Evolutionary conservation across 179 eudicot genomes (phyloP), one percentile per base, ranked within the genome.

Genomic region (Silene vulgaris): DNA sequence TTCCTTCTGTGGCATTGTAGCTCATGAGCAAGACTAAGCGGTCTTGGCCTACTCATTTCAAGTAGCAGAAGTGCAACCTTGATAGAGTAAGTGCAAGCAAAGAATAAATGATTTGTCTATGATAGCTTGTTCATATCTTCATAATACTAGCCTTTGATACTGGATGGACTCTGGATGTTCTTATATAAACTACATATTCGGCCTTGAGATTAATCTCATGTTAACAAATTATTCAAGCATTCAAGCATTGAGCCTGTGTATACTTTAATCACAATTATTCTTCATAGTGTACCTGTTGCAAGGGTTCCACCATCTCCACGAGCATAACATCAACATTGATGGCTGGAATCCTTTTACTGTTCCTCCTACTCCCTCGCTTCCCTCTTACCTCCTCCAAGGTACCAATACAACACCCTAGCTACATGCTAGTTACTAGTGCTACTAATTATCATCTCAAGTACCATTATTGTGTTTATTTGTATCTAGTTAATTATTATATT

Each of bases 101-200:
- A 52, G 59, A 52, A 52, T 52, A 52, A 52, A 52, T 4, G 5
- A 52, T 52, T 52, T 52, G n/a, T 14, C 19, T 4, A 52, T 52
- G 59, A 11, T 52, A 48, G 32, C 21, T 75, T 68, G 57, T 52
- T 76, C 60, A 21, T 76, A 8, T 68, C 23, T 52, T 76, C 60
- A 32, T 76, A 16, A 17, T 65, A 48, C 73, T 67, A 56, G 66
- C 43, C 57, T 67, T 32, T 68, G 78, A 68, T 50, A 17, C 54
- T 12, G n/a, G 30, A 35, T 68, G 35, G 21, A 32, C 37, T 52
- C 65, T 67, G 64, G 13, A 30, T 20, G 66, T 29, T 65, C 19
- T 65, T 65, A 3, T 30, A 65, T 13, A 14, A 62, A 21, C 29
- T 62, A 62, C 29, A 62, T 8, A 23, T 62, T 21, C 30, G 12